Conservation (phyloP, 2,329 filamentous ascomycete species). For the Diplodia scrobiculata region DNA sequence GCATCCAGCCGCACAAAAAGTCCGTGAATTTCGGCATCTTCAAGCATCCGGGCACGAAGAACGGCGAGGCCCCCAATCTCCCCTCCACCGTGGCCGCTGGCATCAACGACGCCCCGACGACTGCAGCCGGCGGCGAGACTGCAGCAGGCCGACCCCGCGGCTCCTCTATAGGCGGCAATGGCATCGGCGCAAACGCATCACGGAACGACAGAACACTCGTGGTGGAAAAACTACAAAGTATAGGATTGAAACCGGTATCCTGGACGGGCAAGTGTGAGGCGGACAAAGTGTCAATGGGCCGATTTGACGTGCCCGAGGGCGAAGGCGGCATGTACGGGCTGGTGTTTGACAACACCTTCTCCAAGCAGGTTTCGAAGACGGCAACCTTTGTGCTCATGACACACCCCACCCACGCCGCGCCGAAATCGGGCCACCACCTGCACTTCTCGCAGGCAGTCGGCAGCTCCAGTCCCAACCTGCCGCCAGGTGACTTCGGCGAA, state of each 20-base stretch:
- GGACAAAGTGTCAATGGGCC: constrained; percentile 90
- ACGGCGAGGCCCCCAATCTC: constrained; percentile 49
- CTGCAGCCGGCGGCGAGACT: constrained; percentile 55
- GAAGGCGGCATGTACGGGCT: constrained; percentile 93
- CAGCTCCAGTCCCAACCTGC: constrained; percentile 48
- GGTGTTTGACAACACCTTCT: constrained; percentile 98
- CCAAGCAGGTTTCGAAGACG: constrained; percentile 86
- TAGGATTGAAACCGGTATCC: constrained; percentile 64
- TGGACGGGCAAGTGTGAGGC: constrained; percentile 97
- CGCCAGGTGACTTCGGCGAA: constrained; percentile 45
- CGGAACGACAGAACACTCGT: constrained; percentile 72
- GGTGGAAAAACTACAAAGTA: constrained; percentile 63
- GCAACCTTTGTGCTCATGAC: constrained; percentile 93
- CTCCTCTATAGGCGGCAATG: constrained; percentile 37
- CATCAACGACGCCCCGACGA: constrained; percentile 45
- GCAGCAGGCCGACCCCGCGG: constrained; percentile 59
- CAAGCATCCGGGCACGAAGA: constrained; percentile 82
- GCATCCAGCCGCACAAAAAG: constrained; percentile 95
- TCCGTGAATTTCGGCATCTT: constrained; percentile 98
- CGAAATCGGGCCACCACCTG: constrained; percentile 72
- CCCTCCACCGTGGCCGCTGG: constrained; percentile 44
- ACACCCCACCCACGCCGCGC: constrained; percentile 80
- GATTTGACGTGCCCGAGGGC: constrained; percentile 71
- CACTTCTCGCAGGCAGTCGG: constrained; percentile 60
- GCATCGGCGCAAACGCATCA: constrained; percentile 56